Evolutionary conservation across 2,329 filamentous ascomycete genomes (phyloP).

Genomic region (Diplodia scrobiculata): DNA sequence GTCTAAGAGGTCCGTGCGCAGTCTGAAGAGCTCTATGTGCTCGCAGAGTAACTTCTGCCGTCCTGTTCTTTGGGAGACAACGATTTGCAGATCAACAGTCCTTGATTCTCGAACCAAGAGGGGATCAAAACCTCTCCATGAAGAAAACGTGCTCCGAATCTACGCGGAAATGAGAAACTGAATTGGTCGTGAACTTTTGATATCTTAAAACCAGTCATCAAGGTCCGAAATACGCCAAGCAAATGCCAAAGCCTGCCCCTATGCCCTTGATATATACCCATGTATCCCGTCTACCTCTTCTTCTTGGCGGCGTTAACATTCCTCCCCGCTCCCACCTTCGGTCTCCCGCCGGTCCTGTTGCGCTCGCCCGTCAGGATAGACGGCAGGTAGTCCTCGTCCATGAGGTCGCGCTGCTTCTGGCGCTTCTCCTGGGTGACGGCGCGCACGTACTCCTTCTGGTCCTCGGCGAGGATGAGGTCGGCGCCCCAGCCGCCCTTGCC

Average conservation of each 20-base stretch:
- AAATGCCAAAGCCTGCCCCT: neutral
- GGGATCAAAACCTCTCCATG: no score
- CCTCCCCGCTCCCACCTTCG: constrained; percentile 80
- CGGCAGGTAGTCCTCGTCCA: constrained; percentile 94
- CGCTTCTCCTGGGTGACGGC: constrained; percentile 66
- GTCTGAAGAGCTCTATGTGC: neutral
- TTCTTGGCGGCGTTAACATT: constrained; percentile 76
- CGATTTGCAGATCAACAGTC: neutral
- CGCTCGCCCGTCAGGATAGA: constrained; percentile 80
- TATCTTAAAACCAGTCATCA: neutral
- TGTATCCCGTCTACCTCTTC: constrained; percentile 43
- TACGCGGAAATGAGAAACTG: neutral
- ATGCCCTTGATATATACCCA: constrained; percentile 2
- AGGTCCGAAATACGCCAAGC: constrained; percentile 1
- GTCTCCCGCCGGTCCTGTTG: constrained; percentile 63
- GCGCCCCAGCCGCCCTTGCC: constrained; percentile 87
- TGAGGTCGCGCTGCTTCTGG: constrained; percentile 73
- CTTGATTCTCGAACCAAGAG: neutral
- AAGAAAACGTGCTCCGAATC: no score
- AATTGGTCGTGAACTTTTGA: constrained; percentile 15
- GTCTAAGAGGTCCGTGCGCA: neutral
- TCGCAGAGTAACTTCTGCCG: neutral
- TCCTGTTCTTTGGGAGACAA: neutral
- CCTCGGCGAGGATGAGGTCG: constrained; percentile 82
- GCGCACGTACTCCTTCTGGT: constrained; percentile 87